A percentile compares a stretch with the other conserved stretches of the same genome.
phyloP scores from a whole-genome alignment of 768 basidiomycete species.

The Agaricus subrufescens region DNA sequence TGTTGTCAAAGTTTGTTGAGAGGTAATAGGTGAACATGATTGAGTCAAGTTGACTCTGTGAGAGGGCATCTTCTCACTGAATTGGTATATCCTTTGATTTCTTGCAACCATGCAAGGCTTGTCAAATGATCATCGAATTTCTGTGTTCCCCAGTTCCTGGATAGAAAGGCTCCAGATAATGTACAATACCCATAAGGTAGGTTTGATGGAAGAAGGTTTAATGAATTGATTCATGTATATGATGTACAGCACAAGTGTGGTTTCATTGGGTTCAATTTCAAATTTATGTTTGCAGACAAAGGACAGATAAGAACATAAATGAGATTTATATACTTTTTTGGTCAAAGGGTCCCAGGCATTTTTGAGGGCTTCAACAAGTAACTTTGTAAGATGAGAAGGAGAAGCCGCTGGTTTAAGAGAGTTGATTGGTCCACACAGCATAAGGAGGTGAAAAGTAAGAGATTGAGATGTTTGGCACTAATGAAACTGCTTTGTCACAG shows the following conservation, averaged over 20 bases:
- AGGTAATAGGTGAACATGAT: background rate
- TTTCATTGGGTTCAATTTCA: slow-evolving; percentile 21
- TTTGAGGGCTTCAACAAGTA: slow-evolving; percentile 19
- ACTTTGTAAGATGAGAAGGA: background rate
- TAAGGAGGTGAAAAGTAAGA: background rate
- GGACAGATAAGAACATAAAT: slow-evolving; percentile 22
- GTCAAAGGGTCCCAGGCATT: slow-evolving; percentile 7
- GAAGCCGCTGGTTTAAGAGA: background rate
- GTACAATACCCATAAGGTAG: slow-evolving; percentile 36
- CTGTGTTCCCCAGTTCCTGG: slow-evolving; percentile 12
- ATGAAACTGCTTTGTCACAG: background rate
- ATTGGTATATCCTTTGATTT: background rate
- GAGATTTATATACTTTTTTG: slow-evolving; percentile 17
- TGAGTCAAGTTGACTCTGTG: too few species aligned
- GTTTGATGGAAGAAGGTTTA: slow-evolving; percentile 25
- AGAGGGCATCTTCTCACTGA: too few species aligned
- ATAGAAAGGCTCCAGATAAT: slow-evolving; percentile 27
- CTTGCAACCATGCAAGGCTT: slow-evolving; percentile 27
- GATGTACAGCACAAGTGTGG: slow-evolving; percentile 29
- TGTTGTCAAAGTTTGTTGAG: slow-evolving; percentile 14
- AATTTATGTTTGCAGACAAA: slow-evolving; percentile 24
- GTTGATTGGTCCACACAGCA: background rate
- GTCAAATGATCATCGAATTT: slow-evolving; percentile 16
- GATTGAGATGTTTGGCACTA: slow-evolving; percentile 1
- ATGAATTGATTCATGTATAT: slow-evolving; percentile 31